Evolutionary conservation across 1,284 basidiomycete species (phyloP).

Genomic region (Heterobasidion irregulare): DNA sequence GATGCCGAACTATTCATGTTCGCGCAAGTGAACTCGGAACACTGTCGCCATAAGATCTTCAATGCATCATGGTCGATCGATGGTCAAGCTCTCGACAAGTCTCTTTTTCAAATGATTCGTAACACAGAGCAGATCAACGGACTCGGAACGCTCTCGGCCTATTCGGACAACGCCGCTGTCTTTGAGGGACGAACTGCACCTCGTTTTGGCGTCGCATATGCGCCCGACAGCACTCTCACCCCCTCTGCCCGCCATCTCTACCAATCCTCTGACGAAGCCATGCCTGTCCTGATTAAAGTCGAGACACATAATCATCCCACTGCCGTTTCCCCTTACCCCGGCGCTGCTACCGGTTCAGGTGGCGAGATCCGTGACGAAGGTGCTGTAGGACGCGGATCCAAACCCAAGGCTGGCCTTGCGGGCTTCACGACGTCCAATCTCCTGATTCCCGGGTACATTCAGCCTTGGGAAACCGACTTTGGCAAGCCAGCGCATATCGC

Average conservation of each 20-base stretch:
- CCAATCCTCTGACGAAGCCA: slow-evolving; percentile 53
- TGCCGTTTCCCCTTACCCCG: slow-evolving; percentile 95
- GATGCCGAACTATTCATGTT: slow-evolving; percentile 99
- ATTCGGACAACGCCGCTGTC: slow-evolving; percentile 98
- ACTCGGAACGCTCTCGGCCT: slow-evolving; percentile 86
- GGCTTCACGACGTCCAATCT: slow-evolving; percentile 97
- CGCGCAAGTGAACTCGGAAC: slow-evolving; percentile 99
- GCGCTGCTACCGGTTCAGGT: slow-evolving; percentile 95
- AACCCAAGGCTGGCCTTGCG: slow-evolving; percentile 91
- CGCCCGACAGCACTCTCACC: slow-evolving; percentile 24
- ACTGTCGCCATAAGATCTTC: slow-evolving; percentile 99
- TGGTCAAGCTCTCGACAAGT: slow-evolving; percentile 56
- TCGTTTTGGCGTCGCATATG: slow-evolving; percentile 66
- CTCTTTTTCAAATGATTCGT: slow-evolving; percentile 96
- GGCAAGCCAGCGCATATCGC: slow-evolving; percentile 91
- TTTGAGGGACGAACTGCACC: slow-evolving; percentile 75
- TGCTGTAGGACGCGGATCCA: slow-evolving; percentile 89
- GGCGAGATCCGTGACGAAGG: slow-evolving; percentile 99
- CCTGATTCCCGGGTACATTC: slow-evolving; percentile 78
- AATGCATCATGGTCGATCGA: slow-evolving; percentile 96
- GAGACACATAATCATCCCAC: slow-evolving; percentile 99
- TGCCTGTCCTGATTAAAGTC: slow-evolving; percentile 94
- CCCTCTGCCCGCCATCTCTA: slow-evolving; percentile 39
- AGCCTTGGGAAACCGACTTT: slow-evolving; percentile 91
- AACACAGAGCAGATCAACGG: slow-evolving; percentile 85